phyloP scores from a whole-genome alignment of 139 green algal species.

The Tetratostichococcus sp. region DNA sequence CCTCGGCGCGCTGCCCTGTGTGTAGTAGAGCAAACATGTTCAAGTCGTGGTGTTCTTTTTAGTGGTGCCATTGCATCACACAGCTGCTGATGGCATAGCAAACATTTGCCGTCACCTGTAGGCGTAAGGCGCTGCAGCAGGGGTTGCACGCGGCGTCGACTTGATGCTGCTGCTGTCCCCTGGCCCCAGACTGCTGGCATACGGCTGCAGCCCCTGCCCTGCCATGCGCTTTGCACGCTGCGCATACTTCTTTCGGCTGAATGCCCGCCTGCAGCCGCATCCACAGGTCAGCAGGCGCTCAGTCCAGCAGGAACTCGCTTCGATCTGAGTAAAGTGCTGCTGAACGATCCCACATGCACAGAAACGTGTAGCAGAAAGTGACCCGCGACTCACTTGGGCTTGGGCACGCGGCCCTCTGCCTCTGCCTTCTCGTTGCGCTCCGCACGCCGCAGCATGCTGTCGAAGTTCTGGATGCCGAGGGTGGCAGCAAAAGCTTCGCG shows the following conservation, averaged over 20 bases:
- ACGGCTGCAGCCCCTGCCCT: conserved; percentile 50
- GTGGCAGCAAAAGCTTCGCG: conserved; percentile 45
- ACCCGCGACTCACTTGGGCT: not conserved
- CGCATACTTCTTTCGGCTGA: conserved; percentile 55
- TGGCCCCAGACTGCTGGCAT: too few species aligned
- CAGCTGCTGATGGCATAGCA: too few species aligned
- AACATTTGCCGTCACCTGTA: not conserved
- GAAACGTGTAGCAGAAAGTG: too few species aligned
- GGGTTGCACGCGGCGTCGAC: too few species aligned
- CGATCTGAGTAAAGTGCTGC: not conserved
- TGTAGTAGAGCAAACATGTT: not conserved
- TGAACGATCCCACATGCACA: too few species aligned
- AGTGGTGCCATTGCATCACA: too few species aligned
- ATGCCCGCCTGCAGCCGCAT: conserved; percentile 25
- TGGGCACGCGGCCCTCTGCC: conserved; percentile 17
- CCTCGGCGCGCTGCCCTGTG: not conserved
- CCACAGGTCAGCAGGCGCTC: not conserved
- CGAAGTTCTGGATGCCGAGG: conserved; percentile 58
- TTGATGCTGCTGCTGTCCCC: not conserved
- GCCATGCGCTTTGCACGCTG: conserved; percentile 62
- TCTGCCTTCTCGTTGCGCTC: conserved; percentile 60
- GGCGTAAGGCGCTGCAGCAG: not conserved
- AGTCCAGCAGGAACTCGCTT: too few species aligned
- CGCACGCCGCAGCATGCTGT: conserved; percentile 49
- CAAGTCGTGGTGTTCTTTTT: too few species aligned